These are phyloP conservation scores for Phytophthora sojae DNA, from an alignment of 352 stramenopile genomes.

Conservation along the genomic window DNA sequence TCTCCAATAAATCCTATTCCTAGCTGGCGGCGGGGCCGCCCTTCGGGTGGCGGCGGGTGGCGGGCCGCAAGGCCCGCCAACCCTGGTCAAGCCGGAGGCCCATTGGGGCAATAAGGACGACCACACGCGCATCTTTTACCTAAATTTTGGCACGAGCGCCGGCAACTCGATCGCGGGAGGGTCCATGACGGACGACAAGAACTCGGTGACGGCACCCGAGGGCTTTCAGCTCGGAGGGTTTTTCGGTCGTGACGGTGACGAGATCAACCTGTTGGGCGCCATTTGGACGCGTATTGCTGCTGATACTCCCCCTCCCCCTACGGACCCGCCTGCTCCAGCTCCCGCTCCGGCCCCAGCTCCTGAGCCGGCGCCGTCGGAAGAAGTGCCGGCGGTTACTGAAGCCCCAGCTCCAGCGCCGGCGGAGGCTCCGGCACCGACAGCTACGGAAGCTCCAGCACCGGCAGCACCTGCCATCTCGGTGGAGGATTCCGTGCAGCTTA, in stretches of 20 bases:
- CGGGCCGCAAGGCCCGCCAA: too few relatives aligned
- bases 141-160: conserved; percentile 10
- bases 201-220: conserved; percentile 8
- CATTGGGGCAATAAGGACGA: conserved; percentile 14
- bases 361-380: not conserved
- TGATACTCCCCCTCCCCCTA: conserved; percentile 7
- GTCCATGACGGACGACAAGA: conserved; percentile 8
- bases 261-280: conserved; percentile 10
- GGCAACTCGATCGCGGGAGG: conserved; percentile 9
- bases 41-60: too few relatives aligned
- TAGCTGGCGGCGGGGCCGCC: too few relatives aligned
- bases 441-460: conserved; percentile 3
- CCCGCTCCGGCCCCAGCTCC: not conserved
- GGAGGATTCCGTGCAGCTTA: conserved; percentile 17
- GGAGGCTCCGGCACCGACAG: not conserved
- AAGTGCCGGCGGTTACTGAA: not conserved
- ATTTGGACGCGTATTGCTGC: conserved; percentile 13
- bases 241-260: conserved; percentile 10
- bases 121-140: conserved; percentile 14
- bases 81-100: too few relatives aligned
- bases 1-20: too few relatives aligned
- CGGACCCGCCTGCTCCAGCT: not conserved
- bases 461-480: conserved; percentile 5
- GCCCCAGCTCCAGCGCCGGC: not conserved
- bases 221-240: conserved; percentile 11